Evolutionary conservation across 1,284 basidiomycete genomes (phyloP), one percentile per base, ranked within the genome.

Genomic region (Amylostereum areolatum): DNA sequence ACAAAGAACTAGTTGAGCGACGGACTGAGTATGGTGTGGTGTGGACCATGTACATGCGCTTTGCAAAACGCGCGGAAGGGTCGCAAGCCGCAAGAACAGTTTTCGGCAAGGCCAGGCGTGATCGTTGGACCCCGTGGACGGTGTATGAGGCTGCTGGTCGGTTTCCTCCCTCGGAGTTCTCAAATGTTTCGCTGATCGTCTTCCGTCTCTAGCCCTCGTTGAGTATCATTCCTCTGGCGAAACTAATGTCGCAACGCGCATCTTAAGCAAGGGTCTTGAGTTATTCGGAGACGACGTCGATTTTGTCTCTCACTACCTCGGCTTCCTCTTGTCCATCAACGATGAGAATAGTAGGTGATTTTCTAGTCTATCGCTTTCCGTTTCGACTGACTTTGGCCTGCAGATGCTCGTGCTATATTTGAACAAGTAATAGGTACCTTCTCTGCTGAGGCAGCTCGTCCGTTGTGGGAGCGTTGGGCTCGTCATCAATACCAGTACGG

Each of bases 221-320:
- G 96, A 99, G 67, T 97, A 97, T 64, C 92, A 97, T 66, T 89
- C 86, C 65, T 93, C 87, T 52, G 92, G 94, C 62, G 92, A 93
- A 43, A 75, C 85, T 34, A 75, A 77, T 5, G 86, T 98, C 24
- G 92, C 95, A 0, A 90, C 85, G 45, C 83, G 92, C 49, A 96
- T 99, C 53, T 98, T 97, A 62, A 93, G 97, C 66, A 85, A 92
- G 53, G 96, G 94, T n/a, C 70, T 97, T 62, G 92, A 94, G 62
- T 70, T 77, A 4, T 97, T 92, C 64, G 79, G 81, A 4, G 81
- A 88, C 29, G 91, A 97, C 56, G 81, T 87, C 25, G 86, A 91
- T 49, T 97, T 87, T 58, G 91, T 97, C 8, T 71, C 92, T 50
- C 81, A 87, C 48, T 97, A 98, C 69, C 80, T 99, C 37, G 83